Conservation (phyloP, 345 rosid species). For the Aegle marmelos region DNA sequence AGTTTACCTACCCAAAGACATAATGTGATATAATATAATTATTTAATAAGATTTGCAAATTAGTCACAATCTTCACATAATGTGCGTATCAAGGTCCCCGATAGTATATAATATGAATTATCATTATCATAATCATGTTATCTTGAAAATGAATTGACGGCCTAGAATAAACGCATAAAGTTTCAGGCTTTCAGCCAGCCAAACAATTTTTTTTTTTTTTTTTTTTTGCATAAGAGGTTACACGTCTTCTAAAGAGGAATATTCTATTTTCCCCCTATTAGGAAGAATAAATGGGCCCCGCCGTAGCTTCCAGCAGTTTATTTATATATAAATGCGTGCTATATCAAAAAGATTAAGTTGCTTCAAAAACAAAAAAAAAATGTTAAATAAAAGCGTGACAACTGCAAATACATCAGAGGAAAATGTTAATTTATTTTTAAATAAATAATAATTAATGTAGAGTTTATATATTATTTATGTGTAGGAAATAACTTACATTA, state of each 20-base stretch:
- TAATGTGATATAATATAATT: not conserved
- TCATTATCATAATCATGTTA: not conserved
- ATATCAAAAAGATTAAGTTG: not conserved
- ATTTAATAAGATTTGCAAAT: not conserved
- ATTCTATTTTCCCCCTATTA: not conserved
- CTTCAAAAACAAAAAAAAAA: not conserved
- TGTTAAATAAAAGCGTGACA: not conserved
- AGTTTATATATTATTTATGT: too few relatives aligned
- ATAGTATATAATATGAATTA: not conserved
- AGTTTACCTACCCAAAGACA: not conserved
- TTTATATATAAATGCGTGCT: not conserved
- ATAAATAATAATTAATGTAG: too few relatives aligned
- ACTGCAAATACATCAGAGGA: not conserved
- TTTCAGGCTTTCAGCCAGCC: not conserved
- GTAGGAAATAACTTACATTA: too few relatives aligned
- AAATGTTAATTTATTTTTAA: too few relatives aligned
- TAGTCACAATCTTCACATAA: not conserved
- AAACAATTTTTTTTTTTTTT: too few relatives aligned
- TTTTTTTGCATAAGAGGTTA: not conserved
- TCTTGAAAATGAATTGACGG: not conserved
- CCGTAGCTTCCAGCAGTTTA: not conserved
- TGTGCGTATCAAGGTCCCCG: not conserved
- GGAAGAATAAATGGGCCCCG: not conserved
- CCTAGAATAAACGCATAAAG: not conserved
- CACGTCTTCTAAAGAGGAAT: not conserved